Percentiles rank a stretch among this genome's conserved stretches.
phyloP scores from a whole-genome alignment of 2,329 filamentous ascomycete genomes.

The Curvularia spicifera region DNA sequence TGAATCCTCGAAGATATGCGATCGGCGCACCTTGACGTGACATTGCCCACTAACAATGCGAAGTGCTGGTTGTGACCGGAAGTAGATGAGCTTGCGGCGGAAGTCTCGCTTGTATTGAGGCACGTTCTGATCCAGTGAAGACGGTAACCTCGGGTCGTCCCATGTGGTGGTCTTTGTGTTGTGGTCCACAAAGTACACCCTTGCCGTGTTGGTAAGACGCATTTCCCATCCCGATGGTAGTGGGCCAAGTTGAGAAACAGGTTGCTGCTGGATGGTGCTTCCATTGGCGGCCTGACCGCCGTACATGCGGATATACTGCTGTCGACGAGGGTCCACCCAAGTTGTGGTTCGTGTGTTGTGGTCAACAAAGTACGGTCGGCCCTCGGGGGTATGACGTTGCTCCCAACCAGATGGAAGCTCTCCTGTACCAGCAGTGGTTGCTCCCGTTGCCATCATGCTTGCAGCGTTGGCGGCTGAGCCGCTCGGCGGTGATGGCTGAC shows the following conservation, averaged over 20 bases:
- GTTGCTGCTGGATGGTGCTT: conserved; percentile 94
- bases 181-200: conserved; percentile 98
- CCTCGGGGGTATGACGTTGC: conserved; percentile 92
- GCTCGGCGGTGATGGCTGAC: conserved; percentile 51
- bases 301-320: conserved; percentile 99
- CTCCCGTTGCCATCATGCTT: conserved; percentile 93
- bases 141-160: conserved; percentile 95
- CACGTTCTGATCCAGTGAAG: conserved; percentile 95
- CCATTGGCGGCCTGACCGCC: conserved; percentile 77
- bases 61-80: conserved; percentile 95
- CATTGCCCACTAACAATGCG: conserved; percentile 95
- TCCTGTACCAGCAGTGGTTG: conserved; percentile 90
- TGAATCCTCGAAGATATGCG: conserved; percentile 98
- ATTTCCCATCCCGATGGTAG: conserved; percentile 99
- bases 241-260: conserved; percentile 93
- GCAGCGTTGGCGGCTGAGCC: conserved; percentile 63
- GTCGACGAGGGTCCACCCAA: conserved; percentile 95
- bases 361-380: conserved; percentile 94
- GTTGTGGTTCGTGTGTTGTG: conserved; percentile 98
- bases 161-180: conserved; percentile 99
- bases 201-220: conserved; percentile 95
- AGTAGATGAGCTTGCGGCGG: conserved; percentile 96
- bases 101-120: conserved; percentile 99
- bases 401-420: conserved; percentile 97
- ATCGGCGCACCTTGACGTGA: conserved; percentile 95